Evolutionary conservation across 78 protist species (phyloP).

Genomic region (Dictyostelium purpureum): DNA sequence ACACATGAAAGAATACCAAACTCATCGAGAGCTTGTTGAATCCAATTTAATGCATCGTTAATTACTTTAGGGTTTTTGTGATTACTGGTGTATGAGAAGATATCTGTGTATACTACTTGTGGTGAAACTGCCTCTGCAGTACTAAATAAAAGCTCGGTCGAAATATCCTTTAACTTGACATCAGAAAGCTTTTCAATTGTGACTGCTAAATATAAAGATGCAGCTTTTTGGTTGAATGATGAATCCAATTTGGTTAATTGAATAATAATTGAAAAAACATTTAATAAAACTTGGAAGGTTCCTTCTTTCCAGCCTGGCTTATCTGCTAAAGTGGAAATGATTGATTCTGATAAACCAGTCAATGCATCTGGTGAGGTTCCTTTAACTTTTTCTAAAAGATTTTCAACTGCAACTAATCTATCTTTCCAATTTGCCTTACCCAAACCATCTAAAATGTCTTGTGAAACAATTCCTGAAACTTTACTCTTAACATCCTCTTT

Average conservation of each 20-base stretch:
- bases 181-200: constrained; percentile 39
- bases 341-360: constrained; percentile 3
- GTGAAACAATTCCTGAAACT: background rate
- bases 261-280: background rate
- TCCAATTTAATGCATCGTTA: constrained; percentile 25
- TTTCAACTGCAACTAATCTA: constrained; percentile 17
- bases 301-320: constrained; percentile 77
- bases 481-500: background rate
- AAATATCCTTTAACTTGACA: constrained; percentile 28
- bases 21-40: constrained; percentile 45
- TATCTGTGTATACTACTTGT: background rate
- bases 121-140: constrained; percentile 26
- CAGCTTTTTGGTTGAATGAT: background rate
- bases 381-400: background rate
- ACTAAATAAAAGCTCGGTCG: background rate
- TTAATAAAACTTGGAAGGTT: constrained; percentile 41
- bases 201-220: background rate
- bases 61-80: constrained; percentile 57
- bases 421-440: constrained; percentile 35
- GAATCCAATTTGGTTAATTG: background rate
- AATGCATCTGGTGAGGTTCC: background rate
- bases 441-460: background rate
- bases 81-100: background rate
- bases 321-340: background rate
- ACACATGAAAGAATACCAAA: constrained; percentile 33